phyloP scores from a whole-genome alignment of 352 stramenopile species.

The Globisporangium polare region DNA sequence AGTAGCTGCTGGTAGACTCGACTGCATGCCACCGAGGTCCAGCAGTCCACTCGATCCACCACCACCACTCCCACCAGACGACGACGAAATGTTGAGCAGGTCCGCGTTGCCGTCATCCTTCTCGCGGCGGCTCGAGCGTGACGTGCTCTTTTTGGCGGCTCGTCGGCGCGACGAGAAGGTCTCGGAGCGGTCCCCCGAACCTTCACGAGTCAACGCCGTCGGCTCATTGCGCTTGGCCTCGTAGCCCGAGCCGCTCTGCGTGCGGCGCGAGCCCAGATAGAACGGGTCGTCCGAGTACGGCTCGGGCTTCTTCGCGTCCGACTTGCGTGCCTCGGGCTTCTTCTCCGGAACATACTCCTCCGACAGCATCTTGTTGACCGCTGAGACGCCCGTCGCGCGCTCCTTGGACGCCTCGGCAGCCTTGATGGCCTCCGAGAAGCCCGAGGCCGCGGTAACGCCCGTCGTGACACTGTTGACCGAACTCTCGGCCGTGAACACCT shows the following conservation, averaged over 20 bases:
- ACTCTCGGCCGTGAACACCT: constrained; percentile 65
- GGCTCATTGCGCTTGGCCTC: constrained; percentile 20
- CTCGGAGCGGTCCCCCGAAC: constrained; percentile 48
- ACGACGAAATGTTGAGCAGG: constrained; percentile 56
- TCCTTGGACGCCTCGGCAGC: constrained; percentile 70
- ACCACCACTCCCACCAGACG: background rate
- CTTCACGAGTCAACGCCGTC: constrained; percentile 13
- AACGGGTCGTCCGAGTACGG: constrained; percentile 82
- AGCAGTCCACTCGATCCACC: constrained; percentile 36
- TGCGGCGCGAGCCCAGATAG: constrained; percentile 54
- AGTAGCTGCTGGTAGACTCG: constrained; percentile 36
- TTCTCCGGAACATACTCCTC: constrained; percentile 74
- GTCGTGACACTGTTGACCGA: constrained; percentile 65
- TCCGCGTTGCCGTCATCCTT: constrained; percentile 55
- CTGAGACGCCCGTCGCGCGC: constrained; percentile 51
- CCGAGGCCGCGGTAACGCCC: constrained; percentile 49
- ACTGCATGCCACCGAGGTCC: constrained; percentile 40
- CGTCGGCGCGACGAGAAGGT: constrained; percentile 67
- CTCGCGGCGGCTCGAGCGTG: constrained; percentile 40
- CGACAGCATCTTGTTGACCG: constrained; percentile 74
- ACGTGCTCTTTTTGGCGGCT: constrained; percentile 61
- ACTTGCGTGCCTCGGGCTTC: constrained; percentile 19
- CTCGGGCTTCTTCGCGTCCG: constrained; percentile 36
- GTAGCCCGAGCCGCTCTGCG: constrained; percentile 32
- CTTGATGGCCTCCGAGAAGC: constrained; percentile 61